These are phyloP conservation scores for Xylaria acuta DNA, from an alignment of 495 filamentous ascomycete species.

Conservation along the genomic window DNA sequence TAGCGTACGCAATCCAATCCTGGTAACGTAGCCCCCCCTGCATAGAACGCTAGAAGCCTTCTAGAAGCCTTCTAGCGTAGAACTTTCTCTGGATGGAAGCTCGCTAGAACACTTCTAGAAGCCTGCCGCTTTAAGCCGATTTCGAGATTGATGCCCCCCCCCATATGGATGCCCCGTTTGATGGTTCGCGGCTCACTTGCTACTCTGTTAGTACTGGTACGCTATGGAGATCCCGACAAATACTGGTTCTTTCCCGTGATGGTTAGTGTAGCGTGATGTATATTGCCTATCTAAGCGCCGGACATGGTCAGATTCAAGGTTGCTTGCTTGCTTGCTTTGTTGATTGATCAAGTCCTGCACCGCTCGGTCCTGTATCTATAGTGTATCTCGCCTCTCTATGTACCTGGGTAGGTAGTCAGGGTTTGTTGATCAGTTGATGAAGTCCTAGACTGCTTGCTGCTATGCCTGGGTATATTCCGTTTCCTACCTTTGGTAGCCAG, in stretches of 20 bases:
- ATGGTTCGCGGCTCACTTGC: constrained; percentile 1
- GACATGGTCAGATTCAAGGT: neutral
- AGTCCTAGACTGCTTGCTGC: neutral
- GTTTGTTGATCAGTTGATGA: neutral
- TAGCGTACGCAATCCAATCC: neutral
- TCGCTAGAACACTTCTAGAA: constrained; percentile 30
- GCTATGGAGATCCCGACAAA: neutral
- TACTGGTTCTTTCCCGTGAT: neutral
- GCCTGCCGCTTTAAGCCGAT: constrained; percentile 18
- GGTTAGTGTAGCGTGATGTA: neutral
- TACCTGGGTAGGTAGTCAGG: too few relatives aligned
- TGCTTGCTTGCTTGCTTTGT: neutral
- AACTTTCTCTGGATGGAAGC: neutral
- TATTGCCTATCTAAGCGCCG: neutral
- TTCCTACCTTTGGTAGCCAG: neutral
- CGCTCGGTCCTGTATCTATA: neutral
- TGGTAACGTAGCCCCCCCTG: too few relatives aligned
- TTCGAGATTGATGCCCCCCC: neutral
- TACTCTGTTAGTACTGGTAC: neutral
- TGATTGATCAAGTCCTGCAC: neutral
- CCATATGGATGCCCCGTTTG: too few relatives aligned
- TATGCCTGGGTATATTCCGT: neutral
- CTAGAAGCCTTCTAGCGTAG: neutral
- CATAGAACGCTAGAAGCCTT: neutral
- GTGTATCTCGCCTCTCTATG: neutral